phyloP scores from a whole-genome alignment of 2,329 filamentous ascomycete species.

The Fusarium fracticaudum region DNA sequence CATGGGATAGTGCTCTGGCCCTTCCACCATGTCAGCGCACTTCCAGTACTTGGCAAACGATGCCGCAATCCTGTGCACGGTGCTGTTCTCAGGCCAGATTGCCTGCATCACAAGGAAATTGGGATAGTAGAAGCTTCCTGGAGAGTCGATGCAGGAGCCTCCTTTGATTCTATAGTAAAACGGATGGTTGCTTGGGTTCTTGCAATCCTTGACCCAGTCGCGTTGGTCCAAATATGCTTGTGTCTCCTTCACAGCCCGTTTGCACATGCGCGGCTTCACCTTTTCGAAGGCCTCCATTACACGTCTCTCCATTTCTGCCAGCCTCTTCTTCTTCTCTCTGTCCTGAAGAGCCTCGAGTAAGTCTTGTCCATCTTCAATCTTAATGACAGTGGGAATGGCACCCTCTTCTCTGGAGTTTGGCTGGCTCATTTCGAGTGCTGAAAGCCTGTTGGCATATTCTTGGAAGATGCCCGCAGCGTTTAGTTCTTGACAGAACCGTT shows the following conservation, averaged over 20 bases:
- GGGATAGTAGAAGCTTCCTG: neutral
- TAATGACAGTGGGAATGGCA: neutral
- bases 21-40: neutral
- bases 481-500: neutral
- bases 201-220: neutral
- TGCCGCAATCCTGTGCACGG: too few relatives aligned
- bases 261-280: neutral
- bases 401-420: neutral
- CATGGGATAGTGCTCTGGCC: neutral
- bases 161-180: neutral
- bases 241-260: neutral
- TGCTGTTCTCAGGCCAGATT: neutral
- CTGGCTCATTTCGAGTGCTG: neutral
- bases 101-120: neutral
- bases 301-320: neutral
- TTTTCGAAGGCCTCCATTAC: neutral
- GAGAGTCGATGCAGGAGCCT: neutral
- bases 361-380: neutral
- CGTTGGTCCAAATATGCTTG: neutral
- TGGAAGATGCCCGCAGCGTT: neutral
- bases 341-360: neutral
- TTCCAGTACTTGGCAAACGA: neutral
- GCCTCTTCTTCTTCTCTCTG: neutral
- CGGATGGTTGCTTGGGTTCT: neutral
- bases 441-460: rapidly evolving